Evolutionary conservation across 2,329 filamentous ascomycete species (phyloP).

Genomic region (Dactylellina leptospora): DNA sequence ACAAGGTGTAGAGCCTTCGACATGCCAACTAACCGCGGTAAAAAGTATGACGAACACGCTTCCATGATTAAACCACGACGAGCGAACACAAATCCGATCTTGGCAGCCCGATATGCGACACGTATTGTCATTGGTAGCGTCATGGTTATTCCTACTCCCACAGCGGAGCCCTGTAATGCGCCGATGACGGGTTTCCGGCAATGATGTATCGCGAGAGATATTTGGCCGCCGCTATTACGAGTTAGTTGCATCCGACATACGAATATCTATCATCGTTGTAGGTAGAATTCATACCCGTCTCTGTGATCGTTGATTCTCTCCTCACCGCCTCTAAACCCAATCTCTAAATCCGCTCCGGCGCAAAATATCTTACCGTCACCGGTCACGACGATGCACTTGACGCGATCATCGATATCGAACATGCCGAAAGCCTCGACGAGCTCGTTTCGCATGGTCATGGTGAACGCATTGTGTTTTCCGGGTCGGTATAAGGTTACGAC

Average conservation of each 20-base stretch:
- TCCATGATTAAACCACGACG: slow-evolving; percentile 77
- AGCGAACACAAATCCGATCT: slow-evolving; percentile 78
- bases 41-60: slow-evolving; percentile 75
- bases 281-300: slow-evolving; percentile 39
- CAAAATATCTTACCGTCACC: slow-evolving; percentile 68
- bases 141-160: slow-evolving; percentile 71
- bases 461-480: slow-evolving; percentile 74
- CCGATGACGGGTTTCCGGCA: slow-evolving; percentile 70
- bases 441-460: slow-evolving; percentile 70
- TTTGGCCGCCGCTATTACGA: slow-evolving; percentile 64
- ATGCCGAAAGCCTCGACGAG: slow-evolving; percentile 67
- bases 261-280: not conserved
- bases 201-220: slow-evolving; percentile 67
- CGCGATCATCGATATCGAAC: slow-evolving; percentile 67
- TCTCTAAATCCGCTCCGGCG: slow-evolving; percentile 68
- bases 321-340: slow-evolving; percentile 56
- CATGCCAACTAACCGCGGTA: slow-evolving; percentile 74
- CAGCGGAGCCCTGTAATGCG: slow-evolving; percentile 69
- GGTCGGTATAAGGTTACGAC: slow-evolving; percentile 73
- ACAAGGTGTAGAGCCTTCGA: slow-evolving; percentile 71
- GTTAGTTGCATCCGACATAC: not conserved
- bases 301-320: slow-evolving; percentile 51
- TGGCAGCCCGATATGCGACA: slow-evolving; percentile 68
- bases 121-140: slow-evolving; percentile 67
- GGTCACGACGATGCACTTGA: slow-evolving; percentile 67